phyloP scores from a whole-genome alignment of 768 basidiomycete species.

The Ephemerocybe angulata region DNA sequence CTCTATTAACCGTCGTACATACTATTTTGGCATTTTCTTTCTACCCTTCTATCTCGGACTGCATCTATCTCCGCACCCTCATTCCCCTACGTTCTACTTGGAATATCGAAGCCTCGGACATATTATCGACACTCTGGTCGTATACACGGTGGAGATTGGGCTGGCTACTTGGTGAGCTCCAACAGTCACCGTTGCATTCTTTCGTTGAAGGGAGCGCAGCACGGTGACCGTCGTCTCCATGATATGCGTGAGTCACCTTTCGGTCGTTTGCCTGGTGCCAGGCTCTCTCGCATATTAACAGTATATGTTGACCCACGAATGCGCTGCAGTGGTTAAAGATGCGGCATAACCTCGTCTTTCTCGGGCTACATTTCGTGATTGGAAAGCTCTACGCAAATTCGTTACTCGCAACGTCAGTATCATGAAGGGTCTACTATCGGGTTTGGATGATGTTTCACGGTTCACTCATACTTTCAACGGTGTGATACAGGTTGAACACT shows the following conservation, averaged over 20 bases:
- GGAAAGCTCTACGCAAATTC: conserved; percentile 48
- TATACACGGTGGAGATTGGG: conserved; percentile 53
- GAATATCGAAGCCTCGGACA: conserved; percentile 37
- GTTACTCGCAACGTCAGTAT: conserved; percentile 34
- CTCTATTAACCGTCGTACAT: too few relatives aligned
- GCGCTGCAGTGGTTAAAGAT: conserved; percentile 50
- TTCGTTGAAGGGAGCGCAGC: conserved; percentile 17
- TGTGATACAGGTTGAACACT: conserved; percentile 7
- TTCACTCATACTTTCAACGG: background rate
- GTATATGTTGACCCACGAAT: too few relatives aligned
- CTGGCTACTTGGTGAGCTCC: conserved; percentile 42
- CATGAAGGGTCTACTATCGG: background rate
- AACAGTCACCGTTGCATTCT: background rate
- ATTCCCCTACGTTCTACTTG: too few relatives aligned
- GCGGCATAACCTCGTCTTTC: conserved; percentile 41
- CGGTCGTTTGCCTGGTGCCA: background rate
- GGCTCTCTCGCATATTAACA: background rate
- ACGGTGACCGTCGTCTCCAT: conserved; percentile 47
- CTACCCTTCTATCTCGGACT: background rate
- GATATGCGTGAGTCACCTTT: conserved; percentile 39
- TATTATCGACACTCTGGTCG: conserved; percentile 43
- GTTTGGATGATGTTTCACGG: background rate
- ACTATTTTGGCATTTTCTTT: too few relatives aligned
- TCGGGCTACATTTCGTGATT: conserved; percentile 48
- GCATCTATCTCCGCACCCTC: background rate